Evolutionary conservation across 23 red algal species (phyloP).

Genomic region (Gracilaria gracilis): DNA sequence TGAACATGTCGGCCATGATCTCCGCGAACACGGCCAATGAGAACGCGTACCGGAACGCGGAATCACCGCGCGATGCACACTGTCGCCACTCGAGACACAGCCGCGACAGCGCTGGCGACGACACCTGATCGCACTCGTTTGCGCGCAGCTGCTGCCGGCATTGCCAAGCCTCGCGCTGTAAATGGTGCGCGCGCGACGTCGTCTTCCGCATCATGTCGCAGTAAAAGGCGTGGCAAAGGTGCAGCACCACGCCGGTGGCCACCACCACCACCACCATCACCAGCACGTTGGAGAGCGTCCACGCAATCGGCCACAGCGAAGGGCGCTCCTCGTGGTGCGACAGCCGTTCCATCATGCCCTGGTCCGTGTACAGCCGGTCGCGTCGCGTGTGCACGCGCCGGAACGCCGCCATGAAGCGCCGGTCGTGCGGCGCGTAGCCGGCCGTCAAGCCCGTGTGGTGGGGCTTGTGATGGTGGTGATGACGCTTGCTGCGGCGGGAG

Average conservation of each 20-base stretch:
- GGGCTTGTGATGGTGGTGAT: background rate
- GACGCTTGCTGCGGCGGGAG: background rate
- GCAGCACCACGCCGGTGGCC: background rate
- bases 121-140: background rate
- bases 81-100: conserved; percentile 52
- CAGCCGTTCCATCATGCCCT: conserved; percentile 32
- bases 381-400: conserved; percentile 38
- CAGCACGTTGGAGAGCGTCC: conserved; percentile 4
- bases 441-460: background rate
- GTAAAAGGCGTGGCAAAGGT: conserved; percentile 7
- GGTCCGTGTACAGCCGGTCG: conserved; percentile 41
- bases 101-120: conserved; percentile 1
- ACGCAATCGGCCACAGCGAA: background rate
- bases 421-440: background rate
- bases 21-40: conserved; percentile 25
- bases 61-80: conserved; percentile 11
- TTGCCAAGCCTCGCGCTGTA: conserved; percentile 16
- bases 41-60: conserved; percentile 22
- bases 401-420: conserved; percentile 39
- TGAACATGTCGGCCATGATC: conserved; percentile 35
- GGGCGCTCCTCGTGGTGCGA: background rate
- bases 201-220: conserved; percentile 53
- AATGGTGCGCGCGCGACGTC: conserved; percentile 1
- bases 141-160: conserved; percentile 3
- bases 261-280: background rate